Evolutionary conservation across 2,329 filamentous ascomycete genomes (phyloP).

Genomic region (Colletotrichum godetiae): DNA sequence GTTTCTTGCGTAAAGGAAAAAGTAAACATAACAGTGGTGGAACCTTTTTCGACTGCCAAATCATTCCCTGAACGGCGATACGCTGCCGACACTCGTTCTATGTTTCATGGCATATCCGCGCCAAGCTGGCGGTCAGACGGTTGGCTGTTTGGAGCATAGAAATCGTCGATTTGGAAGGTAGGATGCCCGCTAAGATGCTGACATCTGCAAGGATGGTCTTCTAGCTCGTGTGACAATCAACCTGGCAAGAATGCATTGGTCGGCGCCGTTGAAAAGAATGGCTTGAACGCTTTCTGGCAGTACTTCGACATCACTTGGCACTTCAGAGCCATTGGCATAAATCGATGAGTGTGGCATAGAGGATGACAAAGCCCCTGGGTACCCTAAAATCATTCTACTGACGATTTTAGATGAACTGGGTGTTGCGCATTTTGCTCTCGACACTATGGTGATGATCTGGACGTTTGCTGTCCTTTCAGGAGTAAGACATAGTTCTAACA

Average conservation of each 20-base stretch:
- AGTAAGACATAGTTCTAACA: no score
- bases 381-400: no score
- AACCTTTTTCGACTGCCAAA: neutral
- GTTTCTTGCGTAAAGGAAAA: neutral
- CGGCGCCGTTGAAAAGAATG: neutral
- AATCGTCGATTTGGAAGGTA: neutral
- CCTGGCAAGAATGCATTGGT: neutral
- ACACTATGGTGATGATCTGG: no score
- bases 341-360: no score
- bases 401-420: no score
- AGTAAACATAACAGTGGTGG: neutral
- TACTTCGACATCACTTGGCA: no score
- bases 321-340: no score
- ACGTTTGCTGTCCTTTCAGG: no score
- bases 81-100: neutral
- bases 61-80: neutral
- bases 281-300: no score
- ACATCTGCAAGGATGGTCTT: neutral
- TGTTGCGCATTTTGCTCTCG: no score
- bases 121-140: neutral
- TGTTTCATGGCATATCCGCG: neutral
- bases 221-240: neutral
- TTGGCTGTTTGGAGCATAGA: neutral
- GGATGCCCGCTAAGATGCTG: neutral
- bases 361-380: no score